Percentiles rank a stretch among this genome's conserved stretches.
phyloP scores from a whole-genome alignment of 2,329 filamentous ascomycete genomes.

The Penicillium hesseltinei region DNA sequence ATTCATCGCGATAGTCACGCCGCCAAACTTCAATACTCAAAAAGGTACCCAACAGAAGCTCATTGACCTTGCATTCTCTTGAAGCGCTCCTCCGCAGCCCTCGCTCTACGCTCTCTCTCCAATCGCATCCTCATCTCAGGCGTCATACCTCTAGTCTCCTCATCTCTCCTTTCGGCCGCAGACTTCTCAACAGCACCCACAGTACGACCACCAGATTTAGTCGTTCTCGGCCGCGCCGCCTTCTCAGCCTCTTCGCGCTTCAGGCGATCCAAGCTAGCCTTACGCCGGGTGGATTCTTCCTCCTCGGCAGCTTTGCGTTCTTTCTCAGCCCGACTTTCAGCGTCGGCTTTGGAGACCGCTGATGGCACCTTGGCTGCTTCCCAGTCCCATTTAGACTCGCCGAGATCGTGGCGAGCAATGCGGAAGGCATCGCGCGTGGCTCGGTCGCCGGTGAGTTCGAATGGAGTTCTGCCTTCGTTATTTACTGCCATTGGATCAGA shows the following conservation, averaged over 20 bases:
- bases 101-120: conserved; percentile 83
- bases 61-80: conserved; percentile 58
- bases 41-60: conserved; percentile 2
- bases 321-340: conserved; percentile 64
- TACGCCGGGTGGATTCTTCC: conserved; percentile 68
- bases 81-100: conserved; percentile 87
- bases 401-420: conserved; percentile 77
- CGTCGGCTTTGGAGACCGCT: conserved; percentile 68
- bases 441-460: conserved; percentile 83
- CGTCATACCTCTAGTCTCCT: conserved; percentile 80
- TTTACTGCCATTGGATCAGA: conserved; percentile 72
- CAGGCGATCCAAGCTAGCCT: conserved; percentile 71
- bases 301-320: conserved; percentile 69
- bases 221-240: conserved; percentile 46
- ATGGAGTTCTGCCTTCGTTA: conserved; percentile 76
- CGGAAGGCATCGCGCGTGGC: conserved; percentile 88
- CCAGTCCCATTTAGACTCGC: conserved; percentile 77
- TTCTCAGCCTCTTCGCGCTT: conserved; percentile 58
- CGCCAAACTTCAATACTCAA: neutral
- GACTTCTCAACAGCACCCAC: conserved; percentile 67
- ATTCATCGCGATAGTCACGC: neutral
- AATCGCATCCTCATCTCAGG: conserved; percentile 81
- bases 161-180: conserved; percentile 75
- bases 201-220: conserved; percentile 53
- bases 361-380: conserved; percentile 69